Percentiles rank a stretch among this genome's conserved stretches.
Conservation (phyloP, 805 yeast genomes). For the Torulaspora indica region DNA sequence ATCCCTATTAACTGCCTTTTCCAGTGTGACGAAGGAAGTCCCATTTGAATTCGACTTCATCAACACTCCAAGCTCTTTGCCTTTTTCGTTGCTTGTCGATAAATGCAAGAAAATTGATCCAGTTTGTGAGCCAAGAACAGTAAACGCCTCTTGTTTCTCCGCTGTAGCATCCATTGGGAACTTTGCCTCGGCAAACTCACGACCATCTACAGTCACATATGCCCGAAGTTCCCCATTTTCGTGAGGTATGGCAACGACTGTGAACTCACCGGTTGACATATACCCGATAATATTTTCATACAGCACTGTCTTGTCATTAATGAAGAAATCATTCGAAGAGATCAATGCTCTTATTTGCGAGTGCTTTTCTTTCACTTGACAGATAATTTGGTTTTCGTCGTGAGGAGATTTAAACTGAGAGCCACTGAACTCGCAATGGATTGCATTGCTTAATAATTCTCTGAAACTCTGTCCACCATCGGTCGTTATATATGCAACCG, state of each 20-base stretch:
- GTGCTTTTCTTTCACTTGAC: constrained; percentile 46
- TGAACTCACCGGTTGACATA: constrained; percentile 64
- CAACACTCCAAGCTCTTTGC: constrained; percentile 67
- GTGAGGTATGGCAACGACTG: constrained; percentile 62
- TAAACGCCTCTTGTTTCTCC: constrained; percentile 64
- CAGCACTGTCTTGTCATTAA: constrained; percentile 36
- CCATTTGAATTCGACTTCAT: constrained; percentile 91
- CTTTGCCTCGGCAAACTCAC: constrained; percentile 65
- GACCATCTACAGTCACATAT: constrained; percentile 74
- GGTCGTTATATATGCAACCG: constrained; percentile 55
- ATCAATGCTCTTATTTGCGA: constrained; percentile 35
- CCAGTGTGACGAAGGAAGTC: constrained; percentile 68
- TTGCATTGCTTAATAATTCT: constrained; percentile 48
- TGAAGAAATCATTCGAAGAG: constrained; percentile 53
- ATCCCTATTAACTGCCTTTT: constrained; percentile 72
- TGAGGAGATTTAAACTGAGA: constrained; percentile 43
- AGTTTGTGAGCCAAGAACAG: constrained; percentile 68
- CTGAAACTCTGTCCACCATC: constrained; percentile 66
- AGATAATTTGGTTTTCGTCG: constrained; percentile 54
- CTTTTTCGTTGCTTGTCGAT: constrained; percentile 51
- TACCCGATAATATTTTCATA: constrained; percentile 66
- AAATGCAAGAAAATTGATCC: constrained; percentile 78
- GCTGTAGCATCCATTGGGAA: constrained; percentile 65
- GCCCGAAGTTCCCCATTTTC: constrained; percentile 56
- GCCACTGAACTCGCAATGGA: constrained; percentile 65